These are phyloP conservation scores for Alloascoidea africana DNA, from an alignment of 805 yeast species.

Conservation along the genomic window DNA sequence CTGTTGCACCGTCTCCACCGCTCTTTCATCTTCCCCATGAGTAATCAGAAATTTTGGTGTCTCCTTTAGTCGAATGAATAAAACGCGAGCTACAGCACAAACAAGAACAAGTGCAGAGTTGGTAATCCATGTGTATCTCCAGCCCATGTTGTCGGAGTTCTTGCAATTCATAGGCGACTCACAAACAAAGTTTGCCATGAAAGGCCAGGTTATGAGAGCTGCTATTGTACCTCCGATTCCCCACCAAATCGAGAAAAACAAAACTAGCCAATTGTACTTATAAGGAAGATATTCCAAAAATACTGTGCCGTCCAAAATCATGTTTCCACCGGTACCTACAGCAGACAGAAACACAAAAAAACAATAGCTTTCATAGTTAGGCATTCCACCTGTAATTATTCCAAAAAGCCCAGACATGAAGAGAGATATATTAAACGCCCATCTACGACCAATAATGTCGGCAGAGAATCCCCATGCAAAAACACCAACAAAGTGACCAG, in stretches of 20 bases:
- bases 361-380: constrained; percentile 23
- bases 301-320: constrained; percentile 37
- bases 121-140: constrained; percentile 43
- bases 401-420: constrained; percentile 32
- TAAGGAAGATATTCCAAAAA: constrained; percentile 38
- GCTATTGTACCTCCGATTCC: constrained; percentile 46
- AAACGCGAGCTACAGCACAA: constrained; percentile 31
- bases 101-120: constrained; percentile 36
- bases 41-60: constrained; percentile 41
- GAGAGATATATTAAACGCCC: constrained; percentile 35
- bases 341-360: constrained; percentile 31
- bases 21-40: constrained; percentile 34
- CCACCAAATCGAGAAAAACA: constrained; percentile 46
- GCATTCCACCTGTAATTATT: constrained; percentile 39
- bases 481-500: constrained; percentile 38
- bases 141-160: constrained; percentile 34
- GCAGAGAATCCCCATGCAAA: constrained; percentile 41
- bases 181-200: constrained; percentile 35
- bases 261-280: constrained; percentile 33
- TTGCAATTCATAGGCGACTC: constrained; percentile 26
- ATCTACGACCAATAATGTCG: constrained; percentile 37
- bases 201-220: constrained; percentile 38
- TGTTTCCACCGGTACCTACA: constrained; percentile 40
- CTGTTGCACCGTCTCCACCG: constrained; percentile 26
- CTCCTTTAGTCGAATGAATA: constrained; percentile 30